Percentiles rank a stretch among this genome's conserved stretches.
These are phyloP conservation scores for Aspergillus thermomutatus DNA, from an alignment of 2,329 filamentous ascomycete species.

Conservation along the genomic window DNA sequence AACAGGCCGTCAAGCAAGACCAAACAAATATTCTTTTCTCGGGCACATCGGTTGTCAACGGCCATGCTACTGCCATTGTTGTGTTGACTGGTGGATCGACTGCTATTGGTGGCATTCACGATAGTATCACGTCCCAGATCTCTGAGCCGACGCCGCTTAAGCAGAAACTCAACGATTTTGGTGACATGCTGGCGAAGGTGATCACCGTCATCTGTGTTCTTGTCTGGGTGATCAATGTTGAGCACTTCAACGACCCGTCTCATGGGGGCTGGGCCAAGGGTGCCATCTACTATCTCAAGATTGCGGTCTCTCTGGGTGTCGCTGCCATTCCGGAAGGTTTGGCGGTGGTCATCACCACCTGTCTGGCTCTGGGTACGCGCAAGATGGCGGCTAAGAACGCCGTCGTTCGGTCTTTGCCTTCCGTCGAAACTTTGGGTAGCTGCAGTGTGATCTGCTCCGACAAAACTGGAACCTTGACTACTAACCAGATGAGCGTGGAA, in stretches of 20 bases:
- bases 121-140: slow-evolving; percentile 97
- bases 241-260: slow-evolving; percentile 91
- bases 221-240: slow-evolving; percentile 98
- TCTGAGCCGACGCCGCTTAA: slow-evolving; percentile 96
- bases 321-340: slow-evolving; percentile 97
- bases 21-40: slow-evolving; percentile 98
- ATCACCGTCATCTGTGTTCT: slow-evolving; percentile 95
- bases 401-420: slow-evolving; percentile 91
- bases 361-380: slow-evolving; percentile 87
- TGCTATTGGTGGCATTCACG: slow-evolving; percentile 97
- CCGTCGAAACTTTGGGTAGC: slow-evolving; percentile 95
- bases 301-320: slow-evolving; percentile 95
- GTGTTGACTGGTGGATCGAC: slow-evolving; percentile 85
- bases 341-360: slow-evolving; percentile 98
- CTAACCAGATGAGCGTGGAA: slow-evolving; percentile 98
- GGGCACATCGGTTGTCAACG: slow-evolving; percentile 93
- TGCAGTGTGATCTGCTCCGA: slow-evolving; percentile 99
- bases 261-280: slow-evolving; percentile 95
- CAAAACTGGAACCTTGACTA: slow-evolving; percentile 97
- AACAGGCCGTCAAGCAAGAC: slow-evolving; percentile 90
- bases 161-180: slow-evolving; percentile 98
- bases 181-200: slow-evolving; percentile 92
- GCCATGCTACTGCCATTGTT: slow-evolving; percentile 86
- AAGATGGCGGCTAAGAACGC: slow-evolving; percentile 99
- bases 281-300: slow-evolving; percentile 99